A percentile compares a stretch with the other conserved stretches of the same genome.
Conservation (phyloP, 805 yeast genomes). For the Ogataea dorogensis region DNA sequence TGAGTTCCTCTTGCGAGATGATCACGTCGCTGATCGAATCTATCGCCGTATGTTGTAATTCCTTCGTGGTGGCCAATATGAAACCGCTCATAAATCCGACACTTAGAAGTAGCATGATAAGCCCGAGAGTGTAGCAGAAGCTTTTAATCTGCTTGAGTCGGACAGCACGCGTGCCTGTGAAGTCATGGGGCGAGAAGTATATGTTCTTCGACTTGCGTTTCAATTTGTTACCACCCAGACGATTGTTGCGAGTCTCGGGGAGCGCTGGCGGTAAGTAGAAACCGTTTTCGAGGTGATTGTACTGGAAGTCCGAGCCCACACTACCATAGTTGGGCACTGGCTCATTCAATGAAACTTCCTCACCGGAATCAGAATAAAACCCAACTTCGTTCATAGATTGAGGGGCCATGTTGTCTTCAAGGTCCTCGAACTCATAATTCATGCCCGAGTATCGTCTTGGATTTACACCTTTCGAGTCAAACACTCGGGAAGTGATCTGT, state of each 20-base stretch:
- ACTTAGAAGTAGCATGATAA: slow-evolving; percentile 52
- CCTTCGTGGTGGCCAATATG: slow-evolving; percentile 81
- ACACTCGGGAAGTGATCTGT: slow-evolving; percentile 68
- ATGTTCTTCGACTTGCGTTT: slow-evolving; percentile 26
- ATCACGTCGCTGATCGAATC: slow-evolving; percentile 64
- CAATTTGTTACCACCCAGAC: slow-evolving; percentile 14
- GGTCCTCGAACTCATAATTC: slow-evolving; percentile 47
- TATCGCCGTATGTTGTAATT: slow-evolving; percentile 65
- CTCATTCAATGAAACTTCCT: slow-evolving; percentile 23
- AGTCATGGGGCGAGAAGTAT: slow-evolving; percentile 38
- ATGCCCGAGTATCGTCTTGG: slow-evolving; percentile 70
- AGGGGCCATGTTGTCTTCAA: slow-evolving; percentile 36
- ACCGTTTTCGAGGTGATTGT: slow-evolving; percentile 6
- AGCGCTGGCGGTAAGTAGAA: slow-evolving; percentile 13
- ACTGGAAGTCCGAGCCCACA: slow-evolving; percentile 12
- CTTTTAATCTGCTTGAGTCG: slow-evolving; percentile 31
- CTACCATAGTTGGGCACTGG: slow-evolving; percentile 20
- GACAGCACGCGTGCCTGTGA: slow-evolving; percentile 33
- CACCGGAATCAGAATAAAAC: slow-evolving; percentile 30
- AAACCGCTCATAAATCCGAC: slow-evolving; percentile 83
- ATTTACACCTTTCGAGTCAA: slow-evolving; percentile 70
- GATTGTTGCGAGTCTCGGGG: slow-evolving; percentile 15
- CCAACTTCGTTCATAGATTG: slow-evolving; percentile 18
- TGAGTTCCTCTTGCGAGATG: slow-evolving; percentile 79
- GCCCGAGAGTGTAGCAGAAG: slow-evolving; percentile 42